phyloP scores from a whole-genome alignment of 306 rosid species.

The Prunus campanulata region DNA sequence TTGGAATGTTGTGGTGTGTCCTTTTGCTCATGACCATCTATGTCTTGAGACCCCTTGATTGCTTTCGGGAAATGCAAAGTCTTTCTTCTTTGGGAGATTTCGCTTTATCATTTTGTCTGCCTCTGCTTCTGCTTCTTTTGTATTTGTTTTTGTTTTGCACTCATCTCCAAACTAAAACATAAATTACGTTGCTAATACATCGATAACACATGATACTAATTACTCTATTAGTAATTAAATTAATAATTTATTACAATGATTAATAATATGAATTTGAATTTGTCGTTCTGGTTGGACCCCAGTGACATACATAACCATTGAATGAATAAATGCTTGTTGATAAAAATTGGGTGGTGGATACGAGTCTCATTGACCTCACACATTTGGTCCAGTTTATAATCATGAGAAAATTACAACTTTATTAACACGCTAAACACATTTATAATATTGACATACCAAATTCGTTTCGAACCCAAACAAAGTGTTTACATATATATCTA shows the following conservation, averaged over 20 bases:
- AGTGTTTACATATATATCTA: not conserved
- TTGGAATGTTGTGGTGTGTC: conserved; percentile 14
- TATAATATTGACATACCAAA: not conserved
- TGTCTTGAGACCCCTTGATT: conserved; percentile 5
- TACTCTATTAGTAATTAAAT: too few relatives aligned
- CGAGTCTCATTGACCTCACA: conserved; percentile 27
- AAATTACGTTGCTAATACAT: conserved; percentile 11
- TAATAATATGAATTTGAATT: not conserved
- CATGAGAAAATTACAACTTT: not conserved
- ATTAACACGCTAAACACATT: not conserved
- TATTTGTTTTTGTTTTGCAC: not conserved
- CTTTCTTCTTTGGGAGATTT: conserved; percentile 23
- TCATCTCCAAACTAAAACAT: not conserved
- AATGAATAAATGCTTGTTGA: conserved; percentile 18
- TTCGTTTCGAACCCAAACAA: too few relatives aligned
- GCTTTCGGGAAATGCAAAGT: conserved; percentile 19
- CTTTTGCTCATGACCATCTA: conserved; percentile 24
- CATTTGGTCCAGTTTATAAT: conserved; percentile 18
- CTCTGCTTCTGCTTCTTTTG: not conserved
- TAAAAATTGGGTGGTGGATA: conserved; percentile 31
- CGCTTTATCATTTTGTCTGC: conserved; percentile 3
- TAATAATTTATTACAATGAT: not conserved
- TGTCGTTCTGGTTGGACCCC: conserved; percentile 25
- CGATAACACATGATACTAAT: not conserved
- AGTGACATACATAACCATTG: conserved; percentile 12